A percentile compares a stretch with the other conserved stretches of the same genome.
Conservation (phyloP, 257 asterid species). For the Cordia subcordata region DNA sequence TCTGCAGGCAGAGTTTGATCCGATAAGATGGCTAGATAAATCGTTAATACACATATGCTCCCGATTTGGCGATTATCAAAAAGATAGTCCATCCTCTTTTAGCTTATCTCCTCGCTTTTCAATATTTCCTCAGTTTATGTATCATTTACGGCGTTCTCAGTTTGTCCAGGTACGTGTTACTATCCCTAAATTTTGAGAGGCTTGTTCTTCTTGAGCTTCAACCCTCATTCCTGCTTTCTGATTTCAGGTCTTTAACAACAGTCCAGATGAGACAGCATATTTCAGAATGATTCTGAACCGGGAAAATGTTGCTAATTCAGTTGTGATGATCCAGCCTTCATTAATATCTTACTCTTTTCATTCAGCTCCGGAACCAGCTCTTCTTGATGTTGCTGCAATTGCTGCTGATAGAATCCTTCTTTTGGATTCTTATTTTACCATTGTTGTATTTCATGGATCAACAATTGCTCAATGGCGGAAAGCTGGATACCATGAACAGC, state of each 20-base stretch:
- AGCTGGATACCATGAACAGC: constrained; percentile 86
- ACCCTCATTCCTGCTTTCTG: constrained; percentile 1
- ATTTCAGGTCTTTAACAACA: constrained; percentile 87
- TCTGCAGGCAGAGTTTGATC: constrained; percentile 96
- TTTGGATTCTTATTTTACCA: constrained; percentile 83
- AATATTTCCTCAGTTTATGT: constrained; percentile 94
- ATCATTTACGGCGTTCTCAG: constrained; percentile 90
- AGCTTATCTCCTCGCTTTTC: constrained; percentile 82
- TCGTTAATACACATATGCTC: constrained; percentile 92
- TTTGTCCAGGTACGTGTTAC: constrained; percentile 72
- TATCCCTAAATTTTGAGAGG: background rate
- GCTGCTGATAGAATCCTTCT: constrained; percentile 93
- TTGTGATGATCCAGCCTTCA: constrained; percentile 99
- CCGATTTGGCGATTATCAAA: constrained; percentile 92
- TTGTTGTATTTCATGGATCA: constrained; percentile 93
- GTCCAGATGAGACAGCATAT: constrained; percentile 98
- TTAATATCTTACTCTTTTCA: constrained; percentile 92
- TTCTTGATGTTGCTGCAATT: constrained; percentile 90
- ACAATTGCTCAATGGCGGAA: constrained; percentile 96
- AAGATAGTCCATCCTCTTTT: constrained; percentile 89
- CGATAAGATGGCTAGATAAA: constrained; percentile 96
- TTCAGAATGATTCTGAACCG: constrained; percentile 87
- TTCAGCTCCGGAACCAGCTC: constrained; percentile 91
- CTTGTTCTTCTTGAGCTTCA: constrained; percentile 13
- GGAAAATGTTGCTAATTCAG: constrained; percentile 90